These are phyloP conservation scores for Eragrostis tef DNA, from an alignment of 202 grass and related monocot genomes.

Conservation along the genomic window DNA sequence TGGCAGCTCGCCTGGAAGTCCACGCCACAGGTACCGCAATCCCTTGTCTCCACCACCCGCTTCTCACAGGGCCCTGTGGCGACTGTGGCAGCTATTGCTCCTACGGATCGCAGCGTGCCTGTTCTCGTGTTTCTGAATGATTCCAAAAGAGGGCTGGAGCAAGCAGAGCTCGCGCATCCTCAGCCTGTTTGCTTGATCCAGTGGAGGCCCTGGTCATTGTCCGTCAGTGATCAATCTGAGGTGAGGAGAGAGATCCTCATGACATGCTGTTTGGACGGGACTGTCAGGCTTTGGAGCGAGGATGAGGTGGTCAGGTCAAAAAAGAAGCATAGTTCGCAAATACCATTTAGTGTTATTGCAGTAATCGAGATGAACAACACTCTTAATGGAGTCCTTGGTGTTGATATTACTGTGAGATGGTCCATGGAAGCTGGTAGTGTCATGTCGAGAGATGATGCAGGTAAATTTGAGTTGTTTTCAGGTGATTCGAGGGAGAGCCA, in stretches of 20 bases:
- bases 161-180: constrained; percentile 69
- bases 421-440: constrained; percentile 61
- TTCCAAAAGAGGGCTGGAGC: constrained; percentile 56
- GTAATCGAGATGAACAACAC: constrained; percentile 75
- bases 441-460: constrained; percentile 55
- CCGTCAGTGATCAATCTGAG: constrained; percentile 44
- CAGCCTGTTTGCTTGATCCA: constrained; percentile 81
- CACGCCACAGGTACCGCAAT: constrained; percentile 60
- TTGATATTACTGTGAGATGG: constrained; percentile 80
- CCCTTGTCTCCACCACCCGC: constrained; percentile 66
- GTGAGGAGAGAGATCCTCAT: constrained; percentile 71
- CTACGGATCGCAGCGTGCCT: constrained; percentile 38
- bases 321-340: constrained; percentile 48
- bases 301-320: constrained; percentile 54
- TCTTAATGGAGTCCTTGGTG: constrained; percentile 76
- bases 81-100: constrained; percentile 50
- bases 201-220: constrained; percentile 64
- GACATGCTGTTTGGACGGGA: constrained; percentile 85
- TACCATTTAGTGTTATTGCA: constrained; percentile 73
- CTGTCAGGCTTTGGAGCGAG: constrained; percentile 78
- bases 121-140: constrained; percentile 78
- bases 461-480: constrained; percentile 62
- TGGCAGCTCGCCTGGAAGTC: constrained; percentile 83
- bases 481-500: constrained; percentile 44
- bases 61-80: constrained; percentile 65